Evolutionary conservation across 495 filamentous ascomycete genomes (phyloP), one percentile per base, ranked within the genome.

Genomic region (Lasiosphaeriaceae sp.): DNA sequence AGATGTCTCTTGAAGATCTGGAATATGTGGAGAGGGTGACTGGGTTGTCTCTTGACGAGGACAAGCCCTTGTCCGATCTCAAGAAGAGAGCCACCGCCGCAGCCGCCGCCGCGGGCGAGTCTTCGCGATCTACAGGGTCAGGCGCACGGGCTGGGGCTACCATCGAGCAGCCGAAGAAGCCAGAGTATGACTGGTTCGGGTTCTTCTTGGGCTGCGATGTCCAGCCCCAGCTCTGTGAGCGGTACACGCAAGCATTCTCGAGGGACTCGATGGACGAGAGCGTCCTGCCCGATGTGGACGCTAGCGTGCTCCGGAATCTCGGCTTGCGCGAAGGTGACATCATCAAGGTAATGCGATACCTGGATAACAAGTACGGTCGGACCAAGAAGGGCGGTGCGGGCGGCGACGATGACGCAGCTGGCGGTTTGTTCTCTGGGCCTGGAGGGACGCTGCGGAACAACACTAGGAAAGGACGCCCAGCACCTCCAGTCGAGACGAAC

Each of bases 141-240:
- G 60, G 58, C 45, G 60, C 61, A 51, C 61, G 63, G 37, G 70
- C 77, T 23, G 75, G 78, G 17, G 81, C 75, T 2, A 70, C 74
- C n/a, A 65, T 89, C 39, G 77, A 87, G 69, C 71, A 62, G 46
- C 69, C 74, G 11, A 71, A 84, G 68, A 83, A 84, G 63, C 74
- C 83, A 9, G 86, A 92, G 44, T 96, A 97, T 65, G 94, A 99
- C 69, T 99, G 94, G 94, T 99, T 97, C 66, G 90, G 96, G 61
- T 97, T 99, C 74, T 99, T 99, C 77, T 76, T 99, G 21, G 81
- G 84, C 54, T 91, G 92, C 67, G 94, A 95, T 29, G 90, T 97
- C 55, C 88, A 89, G 53, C 88, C 90, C 34, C 88, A 92, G 62
- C 86, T 94, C 45, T 97, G 94, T 71, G 92, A 97, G 70, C 82